Conservation (phyloP, 1,139 yeast genomes). For the Suhomyces bokatorum region DNA sequence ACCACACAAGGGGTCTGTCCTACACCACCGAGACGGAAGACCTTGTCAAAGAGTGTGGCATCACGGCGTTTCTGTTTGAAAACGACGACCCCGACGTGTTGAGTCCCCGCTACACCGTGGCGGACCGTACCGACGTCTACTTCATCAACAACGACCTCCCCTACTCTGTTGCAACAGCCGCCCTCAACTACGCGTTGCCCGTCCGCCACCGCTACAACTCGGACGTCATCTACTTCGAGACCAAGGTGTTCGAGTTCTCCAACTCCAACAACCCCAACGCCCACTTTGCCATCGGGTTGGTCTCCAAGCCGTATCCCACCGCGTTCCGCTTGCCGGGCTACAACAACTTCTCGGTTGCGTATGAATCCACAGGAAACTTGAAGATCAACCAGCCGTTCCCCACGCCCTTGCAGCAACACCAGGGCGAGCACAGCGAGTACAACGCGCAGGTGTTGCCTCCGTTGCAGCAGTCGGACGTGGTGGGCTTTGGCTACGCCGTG, state of each 20-base stretch:
- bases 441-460: slow-evolving; percentile 76
- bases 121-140: slow-evolving; percentile 62
- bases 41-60: slow-evolving; percentile 40
- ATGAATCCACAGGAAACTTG: slow-evolving; percentile 81
- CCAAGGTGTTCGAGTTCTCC: slow-evolving; percentile 55
- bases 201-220: slow-evolving; percentile 52
- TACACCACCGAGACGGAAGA: slow-evolving; percentile 30
- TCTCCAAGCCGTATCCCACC: slow-evolving; percentile 83
- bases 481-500: slow-evolving; percentile 87
- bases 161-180: slow-evolving; percentile 47
- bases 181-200: slow-evolving; percentile 66
- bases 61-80: slow-evolving; percentile 44
- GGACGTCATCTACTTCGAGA: slow-evolving; percentile 70
- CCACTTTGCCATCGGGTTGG: slow-evolving; percentile 72
- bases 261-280: slow-evolving; percentile 39
- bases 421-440: slow-evolving; percentile 46
- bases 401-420: slow-evolving; percentile 49
- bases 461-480: slow-evolving; percentile 80
- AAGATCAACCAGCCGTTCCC: slow-evolving; percentile 78
- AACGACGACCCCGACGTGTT: slow-evolving; percentile 32
- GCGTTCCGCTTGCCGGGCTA: slow-evolving; percentile 85
- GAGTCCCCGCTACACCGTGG: slow-evolving; percentile 46
- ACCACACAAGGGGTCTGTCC: slow-evolving; percentile 36
- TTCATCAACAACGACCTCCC: slow-evolving; percentile 48
- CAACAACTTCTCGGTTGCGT: slow-evolving; percentile 78